These are phyloP conservation scores for Rhizoctonia solani DNA, from an alignment of 1,284 basidiomycete genomes.

Conservation along the genomic window DNA sequence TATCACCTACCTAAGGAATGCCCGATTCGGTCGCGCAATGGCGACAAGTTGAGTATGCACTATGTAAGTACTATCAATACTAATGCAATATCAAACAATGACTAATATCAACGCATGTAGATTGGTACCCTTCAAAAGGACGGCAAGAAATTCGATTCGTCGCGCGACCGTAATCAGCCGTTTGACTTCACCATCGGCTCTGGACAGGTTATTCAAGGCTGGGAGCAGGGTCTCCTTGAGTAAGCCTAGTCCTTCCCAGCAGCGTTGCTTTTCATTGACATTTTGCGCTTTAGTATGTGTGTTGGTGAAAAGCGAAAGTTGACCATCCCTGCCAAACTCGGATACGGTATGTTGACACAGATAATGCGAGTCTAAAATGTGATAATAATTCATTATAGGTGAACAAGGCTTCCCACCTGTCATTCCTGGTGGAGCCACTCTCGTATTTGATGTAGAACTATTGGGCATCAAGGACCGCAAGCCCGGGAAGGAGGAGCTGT, in stretches of 20 bases:
- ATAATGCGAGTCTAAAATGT: slow-evolving; percentile 42
- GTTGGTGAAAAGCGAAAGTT: slow-evolving; percentile 88
- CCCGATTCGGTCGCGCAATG: slow-evolving; percentile 58
- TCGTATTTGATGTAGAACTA: slow-evolving; percentile 90
- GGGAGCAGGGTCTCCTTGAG: slow-evolving; percentile 74
- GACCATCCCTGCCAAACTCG: slow-evolving; percentile 77
- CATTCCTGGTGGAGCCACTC: slow-evolving; percentile 82
- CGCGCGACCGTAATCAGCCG: slow-evolving; percentile 70
- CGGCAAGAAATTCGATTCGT: slow-evolving; percentile 83
- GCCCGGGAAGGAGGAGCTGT: slow-evolving; percentile 11
- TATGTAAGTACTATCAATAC: slow-evolving; percentile 59
- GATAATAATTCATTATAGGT: slow-evolving; percentile 53
- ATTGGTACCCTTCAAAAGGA: slow-evolving; percentile 74
- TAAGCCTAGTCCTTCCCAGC: slow-evolving; percentile 9
- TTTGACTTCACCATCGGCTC: slow-evolving; percentile 72
- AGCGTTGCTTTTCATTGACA: not conserved
- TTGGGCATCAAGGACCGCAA: slow-evolving; percentile 54
- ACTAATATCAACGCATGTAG: slow-evolving; percentile 47
- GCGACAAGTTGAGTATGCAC: slow-evolving; percentile 74
- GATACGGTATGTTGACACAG: slow-evolving; percentile 73
- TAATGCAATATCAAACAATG: not conserved
- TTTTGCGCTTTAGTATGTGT: slow-evolving; percentile 67
- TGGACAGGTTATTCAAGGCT: slow-evolving; percentile 81
- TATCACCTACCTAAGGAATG: slow-evolving; percentile 66
- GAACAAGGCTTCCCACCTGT: slow-evolving; percentile 71